phyloP scores from a whole-genome alignment of 139 green algal genomes.

The Chlamydomonas applanata region DNA sequence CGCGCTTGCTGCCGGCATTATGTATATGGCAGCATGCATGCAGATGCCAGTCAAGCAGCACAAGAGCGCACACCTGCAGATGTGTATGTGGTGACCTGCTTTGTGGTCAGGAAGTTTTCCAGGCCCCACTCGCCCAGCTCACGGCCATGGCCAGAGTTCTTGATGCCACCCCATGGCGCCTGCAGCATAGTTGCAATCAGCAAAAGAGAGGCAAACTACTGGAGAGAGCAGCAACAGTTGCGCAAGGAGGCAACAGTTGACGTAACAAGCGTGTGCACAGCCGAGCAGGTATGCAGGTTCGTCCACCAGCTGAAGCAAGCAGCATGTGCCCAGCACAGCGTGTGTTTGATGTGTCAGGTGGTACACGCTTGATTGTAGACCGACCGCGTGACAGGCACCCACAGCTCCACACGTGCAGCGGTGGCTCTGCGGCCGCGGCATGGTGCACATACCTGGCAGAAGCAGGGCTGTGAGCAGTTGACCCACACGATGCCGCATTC shows the following conservation, averaged over 20 bases:
- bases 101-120: conserved; percentile 77
- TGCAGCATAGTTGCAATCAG: conserved; percentile 15
- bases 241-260: neutral
- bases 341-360: neutral
- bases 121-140: conserved; percentile 80
- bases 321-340: too few species aligned
- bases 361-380: neutral
- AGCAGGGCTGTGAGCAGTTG: conserved; percentile 91
- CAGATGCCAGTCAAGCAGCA: neutral
- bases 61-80: neutral
- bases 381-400: neutral
- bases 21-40: neutral
- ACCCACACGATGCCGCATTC: conserved; percentile 83
- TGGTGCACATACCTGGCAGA: conserved; percentile 53
- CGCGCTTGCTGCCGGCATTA: conserved; percentile 43
- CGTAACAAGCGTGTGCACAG: too few species aligned
- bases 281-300: too few species aligned
- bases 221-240: neutral
- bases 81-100: conserved; percentile 55
- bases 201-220: neutral
- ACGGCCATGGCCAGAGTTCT: conserved; percentile 75
- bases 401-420: too few species aligned
- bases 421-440: too few species aligned
- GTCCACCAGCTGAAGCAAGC: too few species aligned
- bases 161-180: conserved; percentile 81